Evolutionary conservation across 768 basidiomycete genomes (phyloP), one percentile per base, ranked within the genome.

Genomic region (Multifurca ochricompacta): DNA sequence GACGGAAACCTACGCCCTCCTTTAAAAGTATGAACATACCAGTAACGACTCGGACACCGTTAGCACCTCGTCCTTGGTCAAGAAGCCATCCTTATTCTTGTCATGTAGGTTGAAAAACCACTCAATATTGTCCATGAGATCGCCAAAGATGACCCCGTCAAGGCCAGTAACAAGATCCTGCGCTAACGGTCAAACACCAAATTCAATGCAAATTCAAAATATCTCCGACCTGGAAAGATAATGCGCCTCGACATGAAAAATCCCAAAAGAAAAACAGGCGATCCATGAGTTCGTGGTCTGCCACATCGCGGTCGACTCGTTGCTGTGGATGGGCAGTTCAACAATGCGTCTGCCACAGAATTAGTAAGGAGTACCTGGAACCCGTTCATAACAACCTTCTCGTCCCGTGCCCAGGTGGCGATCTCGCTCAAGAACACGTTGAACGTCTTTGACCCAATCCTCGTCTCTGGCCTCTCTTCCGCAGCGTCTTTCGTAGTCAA

Each of bases 61-160:
- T 61, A 99, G 69, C 18, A 98, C 90, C 66, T 99, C 96, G 64
- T 98, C 95, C 69, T 95, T 97, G 2, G 93, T 94, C 58, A 99
- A 70, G 67, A 75, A 92, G 1, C 95, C 94, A 66, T 99, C 96
- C 62, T 91, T 91, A 68, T 99, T 88, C 70, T 94, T 94, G 70
- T 94, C 92, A 58, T 95, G 91, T 45, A 98, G 68, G 62, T 86
- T 87, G 71, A 98, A 97, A 72, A 98, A 95, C 95, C 95, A 99
- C 67, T 96, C 91, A 63, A 98, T 95, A 61, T 91, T 95, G 53
- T 93, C 90, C 96, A 98, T 97, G 60, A 99, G 71, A 68, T 97
- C 96, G 59, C 91, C 94, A 71, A 90, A 87, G 81, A 97, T 89
- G 41, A 96, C 88, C 2, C 85, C 85, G 62, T 96, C 86, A 45